Evolutionary conservation across 2,329 filamentous ascomycete genomes (phyloP).

Genomic region (Knufia petricola): DNA sequence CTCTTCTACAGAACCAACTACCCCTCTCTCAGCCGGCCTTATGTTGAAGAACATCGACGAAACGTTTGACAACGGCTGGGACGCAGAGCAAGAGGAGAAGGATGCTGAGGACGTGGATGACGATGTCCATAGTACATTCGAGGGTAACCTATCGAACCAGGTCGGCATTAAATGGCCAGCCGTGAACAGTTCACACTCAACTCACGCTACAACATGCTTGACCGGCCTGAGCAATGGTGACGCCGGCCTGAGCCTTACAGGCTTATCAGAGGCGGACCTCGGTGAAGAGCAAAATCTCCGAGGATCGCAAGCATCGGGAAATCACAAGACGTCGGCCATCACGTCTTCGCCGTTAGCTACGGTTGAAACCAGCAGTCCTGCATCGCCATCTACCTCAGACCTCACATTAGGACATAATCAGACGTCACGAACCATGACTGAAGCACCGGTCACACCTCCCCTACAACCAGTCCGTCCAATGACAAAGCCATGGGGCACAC

Average conservation of each 20-base stretch:
- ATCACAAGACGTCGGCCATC: background rate
- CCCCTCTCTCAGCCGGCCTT: background rate
- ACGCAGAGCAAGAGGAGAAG: background rate
- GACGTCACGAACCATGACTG: background rate
- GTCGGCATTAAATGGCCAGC: background rate
- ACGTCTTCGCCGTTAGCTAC: background rate
- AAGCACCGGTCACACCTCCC: background rate
- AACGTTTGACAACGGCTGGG: too few species aligned
- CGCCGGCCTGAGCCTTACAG: background rate
- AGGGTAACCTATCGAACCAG: background rate
- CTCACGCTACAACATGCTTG: background rate
- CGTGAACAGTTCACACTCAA: background rate
- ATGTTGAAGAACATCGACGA: too few species aligned
- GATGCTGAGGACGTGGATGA: background rate
- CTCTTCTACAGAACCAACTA: background rate
- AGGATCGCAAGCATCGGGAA: background rate
- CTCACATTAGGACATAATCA: background rate
- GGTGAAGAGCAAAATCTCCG: background rate
- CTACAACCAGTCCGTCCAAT: background rate
- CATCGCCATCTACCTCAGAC: background rate
- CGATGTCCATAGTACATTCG: background rate
- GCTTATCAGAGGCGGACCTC: background rate
- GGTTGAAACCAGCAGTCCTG: background rate
- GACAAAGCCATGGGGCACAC: conserved; percentile 9
- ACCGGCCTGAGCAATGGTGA: background rate